Evolutionary conservation across 305 asterid genomes (phyloP).

Genomic region (Rubia peregrina): DNA sequence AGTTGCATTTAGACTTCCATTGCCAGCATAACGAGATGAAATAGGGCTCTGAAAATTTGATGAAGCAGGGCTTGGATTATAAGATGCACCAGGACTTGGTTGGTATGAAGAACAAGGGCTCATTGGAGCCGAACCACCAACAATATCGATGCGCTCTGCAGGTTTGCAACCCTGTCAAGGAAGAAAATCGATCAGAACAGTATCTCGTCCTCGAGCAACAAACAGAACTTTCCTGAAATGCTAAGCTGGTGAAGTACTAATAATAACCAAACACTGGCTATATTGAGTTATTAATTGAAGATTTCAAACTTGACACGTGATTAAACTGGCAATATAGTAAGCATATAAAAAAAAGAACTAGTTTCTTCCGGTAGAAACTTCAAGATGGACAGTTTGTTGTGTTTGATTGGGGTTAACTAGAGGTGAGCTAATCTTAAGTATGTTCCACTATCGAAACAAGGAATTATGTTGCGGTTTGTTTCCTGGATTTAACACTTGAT

Average conservation of each 20-base stretch:
- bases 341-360: not conserved
- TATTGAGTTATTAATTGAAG: not conserved
- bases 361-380: not conserved
- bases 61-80: slow-evolving; percentile 75
- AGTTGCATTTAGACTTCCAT: slow-evolving; percentile 30
- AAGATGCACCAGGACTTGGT: slow-evolving; percentile 77
- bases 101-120: slow-evolving; percentile 89
- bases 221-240: not conserved
- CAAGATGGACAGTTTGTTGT: not conserved
- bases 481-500: not conserved
- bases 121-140: slow-evolving; percentile 53
- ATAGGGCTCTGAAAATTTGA: slow-evolving; percentile 84
- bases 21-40: slow-evolving; percentile 50
- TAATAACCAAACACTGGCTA: too few species aligned
- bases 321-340: not conserved
- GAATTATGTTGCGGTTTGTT: not conserved
- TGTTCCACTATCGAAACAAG: not conserved
- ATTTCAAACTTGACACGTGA: not conserved
- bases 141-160: slow-evolving; percentile 48
- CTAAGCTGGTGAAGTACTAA: not conserved
- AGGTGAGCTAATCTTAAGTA: not conserved
- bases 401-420: not conserved
- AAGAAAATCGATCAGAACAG: slow-evolving; percentile 13
- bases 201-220: not conserved
- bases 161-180: slow-evolving; percentile 87